These are phyloP conservation scores for Hordeum pubiflorum DNA, from an alignment of 202 grass and related monocot species.

Conservation along the genomic window DNA sequence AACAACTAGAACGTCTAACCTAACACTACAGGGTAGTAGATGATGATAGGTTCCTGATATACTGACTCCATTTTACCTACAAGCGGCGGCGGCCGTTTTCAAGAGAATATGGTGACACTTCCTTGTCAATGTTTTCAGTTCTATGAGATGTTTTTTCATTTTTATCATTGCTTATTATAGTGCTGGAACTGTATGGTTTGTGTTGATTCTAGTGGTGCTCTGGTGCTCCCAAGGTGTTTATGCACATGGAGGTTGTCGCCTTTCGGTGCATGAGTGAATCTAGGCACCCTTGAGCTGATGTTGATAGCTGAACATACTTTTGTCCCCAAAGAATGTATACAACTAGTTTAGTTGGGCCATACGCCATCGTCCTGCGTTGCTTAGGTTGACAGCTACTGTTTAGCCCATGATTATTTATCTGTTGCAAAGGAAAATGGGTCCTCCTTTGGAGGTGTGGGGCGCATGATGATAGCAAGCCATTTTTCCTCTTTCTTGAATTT, in stretches of 20 bases:
- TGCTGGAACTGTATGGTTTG: not conserved
- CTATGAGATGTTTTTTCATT: not conserved
- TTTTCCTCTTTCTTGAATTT: not conserved
- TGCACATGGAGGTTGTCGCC: conserved; percentile 21
- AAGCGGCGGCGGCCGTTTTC: conserved; percentile 1
- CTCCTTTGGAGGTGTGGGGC: conserved; percentile 16
- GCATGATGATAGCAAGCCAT: conserved; percentile 31
- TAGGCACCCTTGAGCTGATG: conserved; percentile 8
- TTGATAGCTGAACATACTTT: conserved; percentile 34
- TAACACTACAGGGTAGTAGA: conserved; percentile 27
- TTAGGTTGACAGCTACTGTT: conserved; percentile 16
- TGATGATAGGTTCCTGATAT: conserved; percentile 19
- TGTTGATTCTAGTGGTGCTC: not conserved
- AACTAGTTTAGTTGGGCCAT: conserved; percentile 1
- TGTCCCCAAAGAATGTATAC: conserved; percentile 12
- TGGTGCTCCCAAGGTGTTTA: not conserved
- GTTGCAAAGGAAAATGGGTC: not conserved
- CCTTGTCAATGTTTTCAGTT: not conserved
- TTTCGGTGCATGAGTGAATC: not conserved
- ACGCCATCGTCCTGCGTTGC: conserved; percentile 14
- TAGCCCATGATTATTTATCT: not conserved
- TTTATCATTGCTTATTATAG: not conserved
- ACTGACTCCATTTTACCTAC: conserved; percentile 8
- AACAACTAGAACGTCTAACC: not conserved
- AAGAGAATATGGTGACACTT: conserved; percentile 1